Evolutionary conservation across 2,329 filamentous ascomycete genomes (phyloP), one percentile per base, ranked within the genome.

Genomic region (Fusarium miscanthi): DNA sequence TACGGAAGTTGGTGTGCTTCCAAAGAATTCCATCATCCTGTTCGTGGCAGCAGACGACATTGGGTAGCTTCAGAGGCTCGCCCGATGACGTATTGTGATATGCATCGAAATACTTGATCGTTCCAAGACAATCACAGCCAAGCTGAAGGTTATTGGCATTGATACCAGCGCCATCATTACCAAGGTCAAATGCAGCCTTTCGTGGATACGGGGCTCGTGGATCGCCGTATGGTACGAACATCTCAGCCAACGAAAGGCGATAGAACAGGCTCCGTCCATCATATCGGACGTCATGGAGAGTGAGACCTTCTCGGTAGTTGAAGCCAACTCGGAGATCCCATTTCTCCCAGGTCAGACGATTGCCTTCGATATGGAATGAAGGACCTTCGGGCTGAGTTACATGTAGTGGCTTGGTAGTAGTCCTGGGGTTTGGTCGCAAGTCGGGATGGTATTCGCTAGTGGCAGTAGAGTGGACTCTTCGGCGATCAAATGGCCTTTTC

Each of bases 181-280:
- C 91, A 54, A 93, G 87, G 71, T 93, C 91, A 67, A 93, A 93
- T 0, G 91, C 91, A 14, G 87, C 87, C 76, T 93, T 93, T 35
- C 90, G 85, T 17, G 89, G 88, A 75, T 72, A 92, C 0, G 90
- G 90, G 6, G 84, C 81, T 6, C 74, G 65, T 4, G 74, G 73
- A n/a, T 77, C 90, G 1, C 84, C 89, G 63, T 92, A 93, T 0
- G 89, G 89, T 0, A 91, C 89, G 11, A 87, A 86, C 91, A 93
- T 93, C 77, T 93, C 91, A 51, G 86, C 87, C 35, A 93, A 82
- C 16, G 87, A 87, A 27, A 93, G 79, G 1, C 91, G 86, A 78
- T 93, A 90, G 76, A 93, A 87, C 19, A 93, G 81, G 56, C 86
- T 89, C 35, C 90, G 85, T 8, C 87, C 88, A 70, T 91, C 90